phyloP scores from a whole-genome alignment of 768 basidiomycete species.

The Nevesoporus exiguus region DNA sequence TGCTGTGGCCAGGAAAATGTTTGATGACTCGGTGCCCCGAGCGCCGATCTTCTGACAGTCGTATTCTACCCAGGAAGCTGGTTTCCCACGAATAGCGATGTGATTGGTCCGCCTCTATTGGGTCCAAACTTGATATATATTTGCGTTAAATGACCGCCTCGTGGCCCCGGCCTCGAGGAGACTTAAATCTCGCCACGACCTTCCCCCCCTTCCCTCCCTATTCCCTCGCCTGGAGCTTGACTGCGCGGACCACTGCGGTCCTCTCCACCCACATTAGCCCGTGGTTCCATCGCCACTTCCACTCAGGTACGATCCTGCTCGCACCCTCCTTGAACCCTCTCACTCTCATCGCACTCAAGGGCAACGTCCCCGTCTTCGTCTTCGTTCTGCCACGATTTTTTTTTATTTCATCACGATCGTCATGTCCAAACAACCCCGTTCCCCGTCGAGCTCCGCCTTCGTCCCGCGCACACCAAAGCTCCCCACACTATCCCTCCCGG shows the following conservation, averaged over 20 bases:
- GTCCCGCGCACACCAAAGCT: constrained; percentile 24
- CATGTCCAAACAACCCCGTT: constrained; percentile 24
- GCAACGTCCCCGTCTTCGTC: not conserved
- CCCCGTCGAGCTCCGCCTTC: constrained; percentile 12
- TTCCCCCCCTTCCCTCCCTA: not conserved
- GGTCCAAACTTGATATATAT: constrained; percentile 8
- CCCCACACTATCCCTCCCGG: constrained; percentile 17
- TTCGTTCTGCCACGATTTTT: constrained; percentile 18
- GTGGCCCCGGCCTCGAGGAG: constrained; percentile 29
- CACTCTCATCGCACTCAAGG: not conserved
- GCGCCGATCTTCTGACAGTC: too few species aligned
- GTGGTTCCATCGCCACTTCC: constrained; percentile 12
- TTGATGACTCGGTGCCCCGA: not conserved
- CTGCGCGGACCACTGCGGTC: constrained; percentile 27
- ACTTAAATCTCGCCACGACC: constrained; percentile 14
- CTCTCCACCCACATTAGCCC: constrained; percentile 14
- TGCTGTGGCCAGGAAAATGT: not conserved
- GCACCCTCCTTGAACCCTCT: not conserved
- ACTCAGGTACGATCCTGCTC: constrained; percentile 11
- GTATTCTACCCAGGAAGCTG: not conserved
- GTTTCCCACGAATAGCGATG: constrained; percentile 24
- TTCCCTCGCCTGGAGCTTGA: constrained; percentile 20
- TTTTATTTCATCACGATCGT: constrained; percentile 25
- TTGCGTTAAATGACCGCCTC: constrained; percentile 18
- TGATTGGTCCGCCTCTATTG: constrained; percentile 24